phyloP scores from a whole-genome alignment of 1,139 yeast species.

The Hanseniaspora uvarum region DNA sequence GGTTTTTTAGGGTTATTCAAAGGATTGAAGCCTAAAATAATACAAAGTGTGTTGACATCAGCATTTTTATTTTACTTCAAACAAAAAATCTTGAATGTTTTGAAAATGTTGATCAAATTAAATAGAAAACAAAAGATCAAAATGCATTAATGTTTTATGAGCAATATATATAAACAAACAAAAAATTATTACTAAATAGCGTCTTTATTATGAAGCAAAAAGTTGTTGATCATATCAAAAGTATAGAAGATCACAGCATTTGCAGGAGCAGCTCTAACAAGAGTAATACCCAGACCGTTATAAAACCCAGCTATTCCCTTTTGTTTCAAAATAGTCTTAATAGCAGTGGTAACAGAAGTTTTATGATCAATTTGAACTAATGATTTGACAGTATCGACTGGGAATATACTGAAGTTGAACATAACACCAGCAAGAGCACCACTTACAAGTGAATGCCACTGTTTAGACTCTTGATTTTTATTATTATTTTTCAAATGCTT shows the following conservation, averaged over 20 bases:
- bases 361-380: constrained; percentile 59
- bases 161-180: not conserved
- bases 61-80: constrained; percentile 86
- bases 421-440: constrained; percentile 84
- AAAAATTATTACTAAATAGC: not conserved
- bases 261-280: constrained; percentile 76
- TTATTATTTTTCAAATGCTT: constrained; percentile 32
- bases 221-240: constrained; percentile 47
- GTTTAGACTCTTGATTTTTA: constrained; percentile 33
- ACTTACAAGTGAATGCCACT: constrained; percentile 50
- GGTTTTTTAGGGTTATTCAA: constrained; percentile 63
- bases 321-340: constrained; percentile 32
- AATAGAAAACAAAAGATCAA: constrained; percentile 25
- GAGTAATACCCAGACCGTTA: constrained; percentile 75
- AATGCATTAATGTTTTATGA: constrained; percentile 21
- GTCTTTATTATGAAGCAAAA: not conserved
- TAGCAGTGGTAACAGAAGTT: constrained; percentile 29
- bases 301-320: constrained; percentile 54
- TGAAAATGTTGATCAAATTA: constrained; percentile 39
- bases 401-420: constrained; percentile 71
- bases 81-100: constrained; percentile 61
- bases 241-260: constrained; percentile 76
- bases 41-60: constrained; percentile 78
- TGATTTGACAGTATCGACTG: constrained; percentile 83
- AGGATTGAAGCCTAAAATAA: constrained; percentile 67